These are phyloP conservation scores for Penicillium aurantiogriseum DNA, from an alignment of 2,329 filamentous ascomycete species.

Conservation along the genomic window DNA sequence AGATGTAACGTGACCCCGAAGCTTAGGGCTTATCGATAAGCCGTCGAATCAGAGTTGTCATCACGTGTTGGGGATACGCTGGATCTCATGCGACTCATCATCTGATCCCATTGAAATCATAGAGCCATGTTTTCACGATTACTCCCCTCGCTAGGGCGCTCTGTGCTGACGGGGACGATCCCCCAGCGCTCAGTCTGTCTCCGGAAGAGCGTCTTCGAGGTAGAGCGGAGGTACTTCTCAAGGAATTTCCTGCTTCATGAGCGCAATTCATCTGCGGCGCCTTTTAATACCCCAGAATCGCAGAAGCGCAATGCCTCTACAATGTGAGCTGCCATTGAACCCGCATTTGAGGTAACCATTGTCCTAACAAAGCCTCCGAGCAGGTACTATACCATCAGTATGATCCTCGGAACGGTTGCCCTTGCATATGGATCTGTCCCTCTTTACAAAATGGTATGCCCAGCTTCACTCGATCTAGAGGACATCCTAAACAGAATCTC, in stretches of 20 bases:
- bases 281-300: conserved; percentile 37
- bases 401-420: conserved; percentile 62
- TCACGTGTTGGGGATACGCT: conserved; percentile 19
- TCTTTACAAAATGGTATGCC: conserved; percentile 63
- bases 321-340: conserved; percentile 42
- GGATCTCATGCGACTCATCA: conserved; percentile 12
- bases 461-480: not conserved
- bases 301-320: conserved; percentile 55
- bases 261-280: conserved; percentile 29
- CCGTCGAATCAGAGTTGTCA: not conserved
- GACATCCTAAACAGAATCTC: not conserved
- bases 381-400: conserved; percentile 63
- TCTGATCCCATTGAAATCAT: conserved; percentile 15
- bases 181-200: conserved; percentile 14
- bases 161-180: conserved; percentile 15
- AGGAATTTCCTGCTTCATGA: conserved; percentile 29
- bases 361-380: conserved; percentile 3
- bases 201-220: conserved; percentile 19
- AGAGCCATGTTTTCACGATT: conserved; percentile 33
- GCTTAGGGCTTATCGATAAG: conserved; percentile 21
- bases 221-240: conserved; percentile 35
- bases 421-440: conserved; percentile 66
- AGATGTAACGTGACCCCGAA: conserved; percentile 1
- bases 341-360: not conserved
- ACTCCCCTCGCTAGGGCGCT: conserved; percentile 26